Percentiles rank a stretch among this genome's conserved stretches.
Conservation (phyloP, 1,284 basidiomycete genomes). For the Laetiporus sulphureus region DNA sequence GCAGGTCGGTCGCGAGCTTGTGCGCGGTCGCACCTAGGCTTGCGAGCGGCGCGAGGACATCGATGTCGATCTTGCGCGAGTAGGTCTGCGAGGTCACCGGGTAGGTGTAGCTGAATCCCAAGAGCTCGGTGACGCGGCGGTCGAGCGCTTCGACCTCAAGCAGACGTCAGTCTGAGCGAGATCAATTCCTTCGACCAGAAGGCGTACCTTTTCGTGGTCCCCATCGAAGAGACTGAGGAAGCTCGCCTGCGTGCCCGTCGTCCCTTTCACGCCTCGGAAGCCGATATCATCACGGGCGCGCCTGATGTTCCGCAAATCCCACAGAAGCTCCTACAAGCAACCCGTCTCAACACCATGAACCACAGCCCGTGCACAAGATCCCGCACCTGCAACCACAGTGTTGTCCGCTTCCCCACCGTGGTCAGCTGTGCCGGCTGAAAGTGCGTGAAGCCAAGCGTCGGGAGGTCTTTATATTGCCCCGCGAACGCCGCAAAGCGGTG, state of each 20-base stretch:
- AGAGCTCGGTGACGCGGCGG: constrained; percentile 82
- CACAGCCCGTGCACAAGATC: neutral
- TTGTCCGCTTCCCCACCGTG: constrained; percentile 98
- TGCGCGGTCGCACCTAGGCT: constrained; percentile 94
- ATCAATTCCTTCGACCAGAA: neutral
- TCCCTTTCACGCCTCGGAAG: constrained; percentile 98
- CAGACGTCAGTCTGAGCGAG: neutral
- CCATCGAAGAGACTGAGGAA: constrained; percentile 95
- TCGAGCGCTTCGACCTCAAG: constrained; percentile 84
- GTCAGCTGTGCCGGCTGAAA: constrained; percentile 99
- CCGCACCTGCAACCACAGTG: constrained; percentile 88
- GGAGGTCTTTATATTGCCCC: constrained; percentile 66
- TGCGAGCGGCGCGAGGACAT: constrained; percentile 86
- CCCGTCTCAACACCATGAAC: neutral
- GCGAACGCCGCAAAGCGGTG: constrained; percentile 82
- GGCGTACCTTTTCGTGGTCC: constrained; percentile 78
- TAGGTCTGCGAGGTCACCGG: constrained; percentile 99
- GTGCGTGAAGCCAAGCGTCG: constrained; percentile 96
- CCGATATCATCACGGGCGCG: constrained; percentile 91
- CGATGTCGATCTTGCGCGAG: constrained; percentile 95
- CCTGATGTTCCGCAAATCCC: constrained; percentile 94
- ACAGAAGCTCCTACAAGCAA: constrained; percentile 77
- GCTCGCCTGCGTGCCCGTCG: constrained; percentile 96
- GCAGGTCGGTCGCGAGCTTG: constrained; percentile 96
- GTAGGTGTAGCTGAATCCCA: constrained; percentile 91